A percentile compares a stretch with the other conserved stretches of the same genome.
Evolutionary conservation across 2,329 filamentous ascomycete genomes (phyloP).

Genomic region (Hypoxylon sp.): DNA sequence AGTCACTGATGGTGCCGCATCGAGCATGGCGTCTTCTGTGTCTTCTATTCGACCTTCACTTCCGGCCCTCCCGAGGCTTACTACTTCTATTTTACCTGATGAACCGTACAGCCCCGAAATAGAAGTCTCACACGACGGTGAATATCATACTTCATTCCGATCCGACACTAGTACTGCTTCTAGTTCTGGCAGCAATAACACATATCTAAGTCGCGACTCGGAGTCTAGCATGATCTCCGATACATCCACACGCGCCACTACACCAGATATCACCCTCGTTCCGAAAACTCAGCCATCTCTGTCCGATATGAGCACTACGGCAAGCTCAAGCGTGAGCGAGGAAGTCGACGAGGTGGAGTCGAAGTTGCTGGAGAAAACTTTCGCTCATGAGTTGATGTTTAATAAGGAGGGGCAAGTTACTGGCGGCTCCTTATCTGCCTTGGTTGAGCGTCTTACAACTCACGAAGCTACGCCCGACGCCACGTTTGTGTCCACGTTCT

Average conservation of each 20-base stretch:
- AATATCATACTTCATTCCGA: slow-evolving; percentile 65
- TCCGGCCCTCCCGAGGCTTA: slow-evolving; percentile 68
- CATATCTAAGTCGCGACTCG: slow-evolving; percentile 83
- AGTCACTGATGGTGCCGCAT: slow-evolving; percentile 55
- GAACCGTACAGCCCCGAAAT: slow-evolving; percentile 64
- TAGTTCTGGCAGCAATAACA: slow-evolving; percentile 81
- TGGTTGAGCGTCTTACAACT: slow-evolving; percentile 94
- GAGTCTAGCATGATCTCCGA: slow-evolving; percentile 83
- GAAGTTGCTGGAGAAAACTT: slow-evolving; percentile 90
- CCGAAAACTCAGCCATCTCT: slow-evolving; percentile 71
- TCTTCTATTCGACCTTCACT: slow-evolving; percentile 62
- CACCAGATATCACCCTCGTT: slow-evolving; percentile 73
- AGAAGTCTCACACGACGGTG: slow-evolving; percentile 61
- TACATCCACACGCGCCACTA: slow-evolving; percentile 88
- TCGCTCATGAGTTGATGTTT: slow-evolving; percentile 88
- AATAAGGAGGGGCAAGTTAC: slow-evolving; percentile 97
- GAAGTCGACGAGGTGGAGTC: slow-evolving; percentile 84
- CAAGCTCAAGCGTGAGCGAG: slow-evolving; percentile 75
- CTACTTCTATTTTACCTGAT: slow-evolving; percentile 61
- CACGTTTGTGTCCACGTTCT: slow-evolving; percentile 93
- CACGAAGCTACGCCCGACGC: slow-evolving; percentile 93
- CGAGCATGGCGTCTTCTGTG: slow-evolving; percentile 59
- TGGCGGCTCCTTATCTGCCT: slow-evolving; percentile 87
- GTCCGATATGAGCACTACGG: slow-evolving; percentile 75
- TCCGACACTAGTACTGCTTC: slow-evolving; percentile 79